A percentile compares a stretch with the other conserved stretches of the same genome.
Evolutionary conservation across 163 green algal genomes (phyloP).

Genomic region (Botryococcus braunii): DNA sequence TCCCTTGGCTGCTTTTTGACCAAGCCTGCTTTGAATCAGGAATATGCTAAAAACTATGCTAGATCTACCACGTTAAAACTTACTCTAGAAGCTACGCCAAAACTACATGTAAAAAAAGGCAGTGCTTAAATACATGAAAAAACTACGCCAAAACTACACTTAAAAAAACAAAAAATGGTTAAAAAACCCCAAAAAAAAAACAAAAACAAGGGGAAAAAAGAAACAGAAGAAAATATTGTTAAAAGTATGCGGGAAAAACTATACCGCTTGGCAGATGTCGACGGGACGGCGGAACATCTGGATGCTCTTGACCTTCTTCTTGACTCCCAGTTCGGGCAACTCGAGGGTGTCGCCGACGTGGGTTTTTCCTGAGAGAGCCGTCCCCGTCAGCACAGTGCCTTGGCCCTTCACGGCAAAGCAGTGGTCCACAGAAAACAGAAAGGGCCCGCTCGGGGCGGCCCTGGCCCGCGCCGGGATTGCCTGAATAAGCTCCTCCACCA

Average conservation of each 20-base stretch:
- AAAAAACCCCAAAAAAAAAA: background rate
- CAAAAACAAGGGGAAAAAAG: background rate
- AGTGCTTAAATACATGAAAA: too few relatives aligned
- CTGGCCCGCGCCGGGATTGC: conserved; percentile 25
- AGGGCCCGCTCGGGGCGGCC: conserved; percentile 22
- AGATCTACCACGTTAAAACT: too few relatives aligned
- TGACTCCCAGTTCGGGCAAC: conserved; percentile 64
- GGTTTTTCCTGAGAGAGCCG: conserved; percentile 51
- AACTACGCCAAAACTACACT: too few relatives aligned
- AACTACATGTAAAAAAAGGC: too few relatives aligned
- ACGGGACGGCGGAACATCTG: conserved; percentile 72
- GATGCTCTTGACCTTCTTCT: conserved; percentile 78
- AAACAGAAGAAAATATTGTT: background rate
- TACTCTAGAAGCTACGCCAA: too few relatives aligned
- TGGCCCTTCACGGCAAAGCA: conserved; percentile 89
- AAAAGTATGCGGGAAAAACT: too few relatives aligned
- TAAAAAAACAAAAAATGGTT: too few relatives aligned
- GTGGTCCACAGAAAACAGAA: conserved; percentile 90
- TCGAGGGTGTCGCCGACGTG: conserved; percentile 67
- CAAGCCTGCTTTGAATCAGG: too few relatives aligned
- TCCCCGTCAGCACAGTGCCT: conserved; percentile 90
- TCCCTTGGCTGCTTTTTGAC: too few relatives aligned
- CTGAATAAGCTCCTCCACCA: conserved; percentile 37
- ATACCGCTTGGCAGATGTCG: background rate
- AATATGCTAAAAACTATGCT: too few relatives aligned